Conservation (phyloP, 2,329 filamentous ascomycete genomes). For the Paecilomyces formosus region DNA sequence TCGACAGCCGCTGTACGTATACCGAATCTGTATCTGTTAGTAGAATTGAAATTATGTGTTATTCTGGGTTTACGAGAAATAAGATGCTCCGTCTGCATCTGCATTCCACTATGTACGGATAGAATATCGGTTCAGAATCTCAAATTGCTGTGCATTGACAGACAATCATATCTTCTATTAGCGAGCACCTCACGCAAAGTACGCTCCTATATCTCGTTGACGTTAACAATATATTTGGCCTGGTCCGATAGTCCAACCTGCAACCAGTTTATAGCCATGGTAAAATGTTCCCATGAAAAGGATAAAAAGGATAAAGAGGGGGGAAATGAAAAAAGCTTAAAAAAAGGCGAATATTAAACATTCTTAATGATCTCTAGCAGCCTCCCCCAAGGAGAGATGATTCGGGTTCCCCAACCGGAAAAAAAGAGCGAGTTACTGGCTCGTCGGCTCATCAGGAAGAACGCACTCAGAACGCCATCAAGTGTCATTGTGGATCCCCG, state of each 20-base stretch:
- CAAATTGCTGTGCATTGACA: not conserved
- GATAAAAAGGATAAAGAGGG: not conserved
- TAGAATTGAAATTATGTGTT: too few species aligned
- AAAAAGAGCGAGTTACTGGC: not conserved
- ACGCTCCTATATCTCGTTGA: not conserved
- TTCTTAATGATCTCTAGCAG: not conserved
- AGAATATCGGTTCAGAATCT: too few species aligned
- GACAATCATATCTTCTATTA: not conserved
- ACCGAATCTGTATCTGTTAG: too few species aligned
- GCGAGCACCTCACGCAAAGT: not conserved
- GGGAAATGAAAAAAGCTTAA: not conserved
- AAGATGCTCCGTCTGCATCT: too few species aligned
- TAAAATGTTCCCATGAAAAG: not conserved
- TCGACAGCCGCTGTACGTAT: too few species aligned
- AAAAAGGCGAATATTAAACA: not conserved
- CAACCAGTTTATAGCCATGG: not conserved
- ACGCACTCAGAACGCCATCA: slow-evolving; percentile 18
- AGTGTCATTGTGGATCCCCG: slow-evolving; percentile 8
- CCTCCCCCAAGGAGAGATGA: not conserved
- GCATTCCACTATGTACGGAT: too few species aligned
- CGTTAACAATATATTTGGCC: not conserved
- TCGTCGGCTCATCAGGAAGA: slow-evolving; percentile 1
- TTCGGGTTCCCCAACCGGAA: not conserved
- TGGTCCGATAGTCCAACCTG: not conserved
- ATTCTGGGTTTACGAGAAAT: too few species aligned